These are phyloP conservation scores for Pseudonitzschia multiseries DNA, from an alignment of 108 stramenopile genomes.

Conservation along the genomic window DNA sequence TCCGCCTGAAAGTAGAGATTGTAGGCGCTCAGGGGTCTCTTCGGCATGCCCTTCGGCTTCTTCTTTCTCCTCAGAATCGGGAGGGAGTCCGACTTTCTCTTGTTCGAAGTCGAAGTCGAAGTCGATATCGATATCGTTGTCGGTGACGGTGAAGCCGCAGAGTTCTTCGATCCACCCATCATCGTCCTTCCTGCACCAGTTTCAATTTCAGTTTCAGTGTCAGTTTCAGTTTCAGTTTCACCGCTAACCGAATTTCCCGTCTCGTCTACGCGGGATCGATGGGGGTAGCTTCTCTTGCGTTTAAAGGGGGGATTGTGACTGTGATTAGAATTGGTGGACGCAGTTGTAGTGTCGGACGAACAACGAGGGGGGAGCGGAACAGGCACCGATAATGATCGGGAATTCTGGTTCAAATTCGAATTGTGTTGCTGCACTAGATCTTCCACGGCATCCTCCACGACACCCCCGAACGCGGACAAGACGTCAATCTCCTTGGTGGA, in stretches of 20 bases:
- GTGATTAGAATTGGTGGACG: not conserved
- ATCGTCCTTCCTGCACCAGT: no score
- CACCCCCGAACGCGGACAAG: not conserved
- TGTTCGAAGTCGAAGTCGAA: not conserved
- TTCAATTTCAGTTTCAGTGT: no score
- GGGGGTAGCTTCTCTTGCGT: not conserved
- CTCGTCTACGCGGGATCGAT: no score
- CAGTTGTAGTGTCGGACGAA: not conserved
- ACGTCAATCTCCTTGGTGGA: not conserved
- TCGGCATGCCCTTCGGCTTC: constrained; percentile 39
- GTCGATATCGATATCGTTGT: no score
- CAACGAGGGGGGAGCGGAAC: not conserved
- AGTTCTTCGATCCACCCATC: not conserved
- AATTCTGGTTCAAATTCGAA: no score
- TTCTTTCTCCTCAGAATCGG: constrained; percentile 13
- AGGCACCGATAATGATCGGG: not conserved
- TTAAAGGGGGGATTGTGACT: no score
- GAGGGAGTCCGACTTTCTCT: constrained; percentile 1
- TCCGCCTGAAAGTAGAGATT: constrained; percentile 38
- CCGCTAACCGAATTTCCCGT: no score
- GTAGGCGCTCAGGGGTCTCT: constrained; percentile 39
- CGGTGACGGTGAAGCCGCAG: not conserved
- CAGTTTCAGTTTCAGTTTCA: no score
- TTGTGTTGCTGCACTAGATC: no score
- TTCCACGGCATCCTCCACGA: not conserved